A percentile compares a stretch with the other conserved stretches of the same genome.
Conservation (phyloP, 2,329 filamentous ascomycete species). For the Cladosporium sp. region DNA sequence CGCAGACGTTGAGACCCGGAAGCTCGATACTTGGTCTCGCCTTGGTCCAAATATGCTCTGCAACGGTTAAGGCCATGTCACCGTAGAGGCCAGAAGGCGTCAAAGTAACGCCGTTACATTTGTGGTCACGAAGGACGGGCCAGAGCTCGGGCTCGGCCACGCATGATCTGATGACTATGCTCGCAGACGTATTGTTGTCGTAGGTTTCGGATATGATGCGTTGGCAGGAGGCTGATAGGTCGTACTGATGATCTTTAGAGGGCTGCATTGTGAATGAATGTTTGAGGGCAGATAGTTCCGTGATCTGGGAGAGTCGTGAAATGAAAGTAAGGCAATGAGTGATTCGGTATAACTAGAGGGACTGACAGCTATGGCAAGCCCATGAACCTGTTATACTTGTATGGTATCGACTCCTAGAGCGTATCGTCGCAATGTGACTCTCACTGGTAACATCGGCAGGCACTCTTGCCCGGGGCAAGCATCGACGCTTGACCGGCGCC, state of each 20-base stretch:
- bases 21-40: slow-evolving; percentile 12
- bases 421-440: not conserved
- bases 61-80: slow-evolving; percentile 31
- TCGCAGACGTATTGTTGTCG: slow-evolving; percentile 13
- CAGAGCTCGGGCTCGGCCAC: slow-evolving; percentile 22
- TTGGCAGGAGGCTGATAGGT: slow-evolving; percentile 24
- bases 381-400: not conserved
- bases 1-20: slow-evolving; percentile 23
- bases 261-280: not conserved
- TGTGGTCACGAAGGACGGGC: slow-evolving; percentile 28
- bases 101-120: slow-evolving; percentile 30
- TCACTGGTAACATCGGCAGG: not conserved
- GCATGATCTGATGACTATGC: slow-evolving; percentile 24
- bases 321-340: not conserved
- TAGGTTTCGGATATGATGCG: slow-evolving; percentile 18
- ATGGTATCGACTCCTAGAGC: not conserved
- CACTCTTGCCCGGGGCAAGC: not conserved
- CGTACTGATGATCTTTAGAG: not conserved
- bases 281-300: not conserved
- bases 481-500: not conserved
- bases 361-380: not conserved
- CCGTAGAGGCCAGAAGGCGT: slow-evolving; percentile 31
- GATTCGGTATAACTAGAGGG: not conserved
- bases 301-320: too few relatives aligned
- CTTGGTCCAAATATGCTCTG: slow-evolving; percentile 22